Percentiles rank a stretch among this genome's conserved stretches.
Conservation (phyloP, 83 land plant species). For the Diphasiastrum complanatum region DNA sequence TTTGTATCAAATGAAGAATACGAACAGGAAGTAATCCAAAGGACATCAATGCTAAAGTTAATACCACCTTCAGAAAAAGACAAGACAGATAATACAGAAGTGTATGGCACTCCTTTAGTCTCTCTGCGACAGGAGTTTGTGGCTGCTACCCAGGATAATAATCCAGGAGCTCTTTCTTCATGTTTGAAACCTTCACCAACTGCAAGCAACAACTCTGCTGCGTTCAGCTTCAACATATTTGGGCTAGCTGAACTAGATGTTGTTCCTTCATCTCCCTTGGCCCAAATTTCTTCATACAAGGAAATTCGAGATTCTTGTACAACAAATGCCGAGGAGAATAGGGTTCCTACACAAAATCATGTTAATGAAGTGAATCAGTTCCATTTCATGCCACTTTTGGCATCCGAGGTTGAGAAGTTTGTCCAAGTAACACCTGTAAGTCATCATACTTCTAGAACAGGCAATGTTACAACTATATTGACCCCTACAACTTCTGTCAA, state of each 20-base stretch:
- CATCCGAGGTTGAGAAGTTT: too few species aligned
- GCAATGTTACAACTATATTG: neutral
- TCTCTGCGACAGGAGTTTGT: constrained; percentile 4
- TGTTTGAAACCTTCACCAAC: neutral
- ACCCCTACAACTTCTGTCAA: neutral
- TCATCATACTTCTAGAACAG: too few species aligned
- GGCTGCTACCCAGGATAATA: constrained; percentile 20
- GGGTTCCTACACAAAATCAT: constrained; percentile 4
- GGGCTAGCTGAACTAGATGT: constrained; percentile 34
- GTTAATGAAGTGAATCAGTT: too few species aligned
- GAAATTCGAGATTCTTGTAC: constrained; percentile 7
- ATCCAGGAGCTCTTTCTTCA: constrained; percentile 3
- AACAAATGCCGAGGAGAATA: neutral
- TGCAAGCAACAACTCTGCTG: neutral
- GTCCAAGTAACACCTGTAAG: too few species aligned
- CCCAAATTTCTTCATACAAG: neutral
- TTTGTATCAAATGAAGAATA: neutral
- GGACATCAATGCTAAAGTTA: neutral
- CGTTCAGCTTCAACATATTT: neutral
- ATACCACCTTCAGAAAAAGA: neutral
- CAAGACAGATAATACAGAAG: too few species aligned
- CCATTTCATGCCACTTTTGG: too few species aligned
- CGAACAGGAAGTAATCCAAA: neutral
- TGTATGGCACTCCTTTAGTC: neutral
- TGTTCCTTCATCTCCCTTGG: constrained; percentile 63